Evolutionary conservation across 495 filamentous ascomycete genomes (phyloP), one percentile per base, ranked within the genome.

Genomic region (Podospora pseudocomata): DNA sequence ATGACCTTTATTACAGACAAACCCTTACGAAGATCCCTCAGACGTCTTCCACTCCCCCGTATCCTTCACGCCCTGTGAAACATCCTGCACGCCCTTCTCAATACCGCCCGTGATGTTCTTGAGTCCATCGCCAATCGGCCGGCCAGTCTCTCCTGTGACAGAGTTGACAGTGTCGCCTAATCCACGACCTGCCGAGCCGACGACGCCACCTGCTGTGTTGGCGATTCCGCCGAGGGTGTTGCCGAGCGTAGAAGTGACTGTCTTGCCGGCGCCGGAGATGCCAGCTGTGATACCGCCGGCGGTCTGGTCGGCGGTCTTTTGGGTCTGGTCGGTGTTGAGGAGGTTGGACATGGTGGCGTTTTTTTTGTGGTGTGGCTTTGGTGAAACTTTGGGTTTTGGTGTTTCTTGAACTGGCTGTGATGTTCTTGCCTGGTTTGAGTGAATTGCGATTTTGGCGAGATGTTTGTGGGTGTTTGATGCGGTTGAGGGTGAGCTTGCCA

Each of bases 121-220:
- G 34, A 91, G 68, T 0, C 82, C 88, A 75, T 90, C 85, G 0
- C 88, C 88, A 7, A 92, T 79, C 1, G 87, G 85, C 69, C 84
- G 83, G 20, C 87, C 88, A 19, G 83, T 78, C 16, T 80, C 86
- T 0, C 88, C 89, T 1, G 88, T 87, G 0, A 85, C 86, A 59
- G 84, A 83, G 19, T 77, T 88, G 67, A 92, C 79, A 2, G 86
- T 89, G 67, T 89, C 75, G 5, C 88, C 89, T 2, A 91, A 19
- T 0, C 88, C 88, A 11, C 87, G 80, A 7, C 83, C 82, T 0
- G 86, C 85, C 4, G 88, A 85, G 39, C 89, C 89, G 1, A 89
- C 84, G 0, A 90, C 82, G 32, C 85, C 86, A n/a, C 89, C 89
- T 2, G 85, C 83, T 1, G 88, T 91, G 61, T 87, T 85, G 4